phyloP scores from a whole-genome alignment of 2,329 filamentous ascomycete species.

The Exophiala calicioides region DNA sequence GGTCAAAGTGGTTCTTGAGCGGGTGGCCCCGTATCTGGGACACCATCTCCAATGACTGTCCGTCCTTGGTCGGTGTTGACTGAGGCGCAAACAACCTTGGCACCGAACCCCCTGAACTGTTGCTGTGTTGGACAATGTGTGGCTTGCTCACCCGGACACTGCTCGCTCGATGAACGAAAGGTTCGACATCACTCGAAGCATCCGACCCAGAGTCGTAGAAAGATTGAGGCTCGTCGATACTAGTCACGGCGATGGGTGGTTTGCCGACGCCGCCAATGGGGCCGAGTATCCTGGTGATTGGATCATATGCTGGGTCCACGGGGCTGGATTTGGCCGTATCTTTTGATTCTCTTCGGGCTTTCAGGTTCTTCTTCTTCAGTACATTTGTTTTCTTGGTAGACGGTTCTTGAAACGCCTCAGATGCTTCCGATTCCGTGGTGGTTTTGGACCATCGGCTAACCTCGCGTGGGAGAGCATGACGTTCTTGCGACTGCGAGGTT shows the following conservation, averaged over 20 bases:
- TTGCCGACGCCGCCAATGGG: conserved; percentile 6
- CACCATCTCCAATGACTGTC: neutral
- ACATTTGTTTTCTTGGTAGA: conserved; percentile 11
- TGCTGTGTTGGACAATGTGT: conserved; percentile 27
- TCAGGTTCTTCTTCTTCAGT: conserved; percentile 18
- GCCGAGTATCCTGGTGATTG: conserved; percentile 13
- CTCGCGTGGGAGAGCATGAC: conserved; percentile 14
- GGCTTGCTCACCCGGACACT: conserved; percentile 30
- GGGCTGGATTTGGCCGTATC: conserved; percentile 20
- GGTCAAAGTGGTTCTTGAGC: conserved; percentile 2
- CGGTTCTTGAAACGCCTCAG: conserved; percentile 9
- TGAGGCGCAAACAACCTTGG: conserved; percentile 18
- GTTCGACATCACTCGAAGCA: conserved; percentile 20
- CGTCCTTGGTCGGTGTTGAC: conserved; percentile 3
- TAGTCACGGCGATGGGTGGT: conserved; percentile 14
- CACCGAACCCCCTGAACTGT: conserved; percentile 20
- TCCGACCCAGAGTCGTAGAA: conserved; percentile 26
- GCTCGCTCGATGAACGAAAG: conserved; percentile 29
- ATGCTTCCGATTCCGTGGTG: conserved; percentile 25
- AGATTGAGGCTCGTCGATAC: conserved; percentile 15
- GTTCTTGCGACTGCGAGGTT: conserved; percentile 12
- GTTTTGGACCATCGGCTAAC: conserved; percentile 27
- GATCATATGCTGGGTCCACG: conserved; percentile 24
- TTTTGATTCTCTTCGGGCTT: conserved; percentile 17
- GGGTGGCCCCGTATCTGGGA: conserved; percentile 4